Conservation (phyloP, 306 rosid species). For the Cicer yamashitae region DNA sequence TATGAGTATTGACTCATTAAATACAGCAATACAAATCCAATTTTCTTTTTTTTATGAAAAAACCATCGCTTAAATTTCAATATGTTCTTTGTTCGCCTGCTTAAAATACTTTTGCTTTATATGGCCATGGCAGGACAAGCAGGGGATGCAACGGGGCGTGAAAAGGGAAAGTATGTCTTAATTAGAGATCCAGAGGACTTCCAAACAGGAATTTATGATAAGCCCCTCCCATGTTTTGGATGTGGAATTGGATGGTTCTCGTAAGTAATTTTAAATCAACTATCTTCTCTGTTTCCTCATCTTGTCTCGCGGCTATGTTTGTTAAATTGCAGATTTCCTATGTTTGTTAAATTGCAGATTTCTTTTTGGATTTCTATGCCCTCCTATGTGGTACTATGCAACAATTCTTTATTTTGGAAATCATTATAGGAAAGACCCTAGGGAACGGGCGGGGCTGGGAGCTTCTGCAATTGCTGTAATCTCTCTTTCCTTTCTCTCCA, state of each 20-base stretch:
- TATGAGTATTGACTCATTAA: background rate
- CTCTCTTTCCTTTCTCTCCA: conserved; percentile 23
- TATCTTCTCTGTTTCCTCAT: conserved; percentile 26
- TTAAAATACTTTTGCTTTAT: conserved; percentile 48
- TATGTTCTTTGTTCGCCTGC: background rate
- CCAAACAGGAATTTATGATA: conserved; percentile 77
- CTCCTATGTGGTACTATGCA: conserved; percentile 85
- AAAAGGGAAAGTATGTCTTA: conserved; percentile 72
- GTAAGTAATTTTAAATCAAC: conserved; percentile 58
- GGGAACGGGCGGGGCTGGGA: conserved; percentile 97
- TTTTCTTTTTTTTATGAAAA: conserved; percentile 5
- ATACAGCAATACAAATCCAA: background rate
- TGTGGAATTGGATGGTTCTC: conserved; percentile 99
- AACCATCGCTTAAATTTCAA: conserved; percentile 27
- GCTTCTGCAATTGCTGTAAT: conserved; percentile 94
- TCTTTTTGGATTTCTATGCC: conserved; percentile 81
- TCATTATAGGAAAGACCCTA: conserved; percentile 85
- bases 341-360: conserved; percentile 62
- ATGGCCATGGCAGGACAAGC: conserved; percentile 63
- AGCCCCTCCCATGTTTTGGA: conserved; percentile 94
- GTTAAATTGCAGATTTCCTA: conserved; percentile 65
- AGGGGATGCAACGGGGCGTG: conserved; percentile 56
- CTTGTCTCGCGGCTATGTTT: conserved; percentile 37
- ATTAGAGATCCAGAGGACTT: conserved; percentile 79
- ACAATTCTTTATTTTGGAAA: conserved; percentile 85